phyloP scores from a whole-genome alignment of 1,139 yeast genomes.

The Tardiomyces digboiensis region DNA sequence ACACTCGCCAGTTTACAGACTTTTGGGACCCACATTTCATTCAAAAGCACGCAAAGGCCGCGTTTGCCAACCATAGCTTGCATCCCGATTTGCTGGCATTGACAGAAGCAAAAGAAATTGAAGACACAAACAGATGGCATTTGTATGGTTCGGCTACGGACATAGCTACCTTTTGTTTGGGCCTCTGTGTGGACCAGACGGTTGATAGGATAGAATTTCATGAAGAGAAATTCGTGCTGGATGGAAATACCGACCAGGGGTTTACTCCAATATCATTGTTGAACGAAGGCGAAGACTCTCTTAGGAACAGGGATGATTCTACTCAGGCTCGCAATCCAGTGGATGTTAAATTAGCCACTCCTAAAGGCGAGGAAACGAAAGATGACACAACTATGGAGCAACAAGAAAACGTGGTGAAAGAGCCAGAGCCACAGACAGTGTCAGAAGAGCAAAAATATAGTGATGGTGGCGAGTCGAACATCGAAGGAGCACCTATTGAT shows the following conservation, averaged over 20 bases:
- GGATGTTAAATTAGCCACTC: no score
- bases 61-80: slow-evolving; percentile 29
- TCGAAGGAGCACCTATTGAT: no score
- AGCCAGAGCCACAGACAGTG: no score
- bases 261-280: no score
- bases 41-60: slow-evolving; percentile 18
- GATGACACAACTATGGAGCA: no score
- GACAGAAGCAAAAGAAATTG: slow-evolving; percentile 34
- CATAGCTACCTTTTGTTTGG: slow-evolving; percentile 27
- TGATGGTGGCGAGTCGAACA: no score
- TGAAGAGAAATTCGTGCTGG: neutral
- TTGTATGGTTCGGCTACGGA: slow-evolving; percentile 25
- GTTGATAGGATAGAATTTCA: neutral
- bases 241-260: slow-evolving; percentile 7
- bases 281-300: no score
- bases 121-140: slow-evolving; percentile 27
- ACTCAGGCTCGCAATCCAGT: no score
- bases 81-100: slow-evolving; percentile 40
- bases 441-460: no score
- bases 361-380: no score
- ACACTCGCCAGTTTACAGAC: slow-evolving; percentile 15
- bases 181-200: slow-evolving; percentile 9
- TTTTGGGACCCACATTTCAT: slow-evolving; percentile 29
- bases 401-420: no score
- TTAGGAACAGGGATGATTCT: no score